These are phyloP conservation scores for Linanthus parryae DNA, from an alignment of 148 eudicot genomes.

Conservation along the genomic window DNA sequence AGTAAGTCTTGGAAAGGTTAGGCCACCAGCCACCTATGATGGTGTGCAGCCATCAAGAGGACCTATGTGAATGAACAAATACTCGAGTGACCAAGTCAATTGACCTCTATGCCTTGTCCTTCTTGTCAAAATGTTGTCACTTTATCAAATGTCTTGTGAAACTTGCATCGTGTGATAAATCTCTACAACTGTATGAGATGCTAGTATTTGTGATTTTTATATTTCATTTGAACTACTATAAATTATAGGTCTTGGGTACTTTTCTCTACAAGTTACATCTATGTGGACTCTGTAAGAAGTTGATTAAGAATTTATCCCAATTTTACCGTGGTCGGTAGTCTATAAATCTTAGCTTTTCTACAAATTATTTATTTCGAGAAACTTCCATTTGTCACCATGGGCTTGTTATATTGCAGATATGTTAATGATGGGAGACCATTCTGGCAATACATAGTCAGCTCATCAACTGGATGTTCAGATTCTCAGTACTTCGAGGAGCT, in stretches of 20 bases:
- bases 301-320: no score
- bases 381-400: neutral
- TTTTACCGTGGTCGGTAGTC: neutral
- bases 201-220: neutral
- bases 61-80: no score
- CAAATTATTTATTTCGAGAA: neutral
- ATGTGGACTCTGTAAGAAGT: no score
- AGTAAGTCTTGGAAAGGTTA: no score
- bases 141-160: constrained; percentile 1
- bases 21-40: no score
- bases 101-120: no score
- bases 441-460: constrained; percentile 86
- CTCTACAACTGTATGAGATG: neutral
- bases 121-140: no score
- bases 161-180: neutral
- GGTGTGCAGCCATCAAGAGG: no score
- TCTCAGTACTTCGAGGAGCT: constrained; percentile 91
- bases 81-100: no score
- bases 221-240: no score
- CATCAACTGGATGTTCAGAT: constrained; percentile 96
- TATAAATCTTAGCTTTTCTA: neutral
- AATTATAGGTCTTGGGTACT: no score
- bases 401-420: constrained; percentile 53
- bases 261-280: no score
- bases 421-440: constrained; percentile 94